A percentile compares a stretch with the other conserved stretches of the same genome.
Evolutionary conservation across 1,139 yeast species (phyloP).

Genomic region (Blastobotrys buckinghamii): DNA sequence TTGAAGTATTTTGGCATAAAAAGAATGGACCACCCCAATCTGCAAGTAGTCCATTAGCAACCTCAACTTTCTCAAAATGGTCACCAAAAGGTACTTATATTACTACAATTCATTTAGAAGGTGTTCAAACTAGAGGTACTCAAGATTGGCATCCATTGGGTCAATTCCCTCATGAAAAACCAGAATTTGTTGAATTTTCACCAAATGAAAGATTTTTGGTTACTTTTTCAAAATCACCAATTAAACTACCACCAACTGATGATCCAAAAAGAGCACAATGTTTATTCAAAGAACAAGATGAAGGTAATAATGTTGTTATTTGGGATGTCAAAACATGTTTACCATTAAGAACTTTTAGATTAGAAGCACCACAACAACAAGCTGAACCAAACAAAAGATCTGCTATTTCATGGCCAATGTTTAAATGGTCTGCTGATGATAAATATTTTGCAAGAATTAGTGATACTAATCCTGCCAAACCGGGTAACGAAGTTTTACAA

Average conservation of each 20-base stretch:
- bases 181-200: conserved; percentile 83
- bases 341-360: conserved; percentile 73
- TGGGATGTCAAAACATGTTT: conserved; percentile 88
- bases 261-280: conserved; percentile 50
- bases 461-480: conserved; percentile 44
- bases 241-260: conserved; percentile 60
- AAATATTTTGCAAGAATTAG: conserved; percentile 93
- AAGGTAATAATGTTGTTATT: conserved; percentile 88
- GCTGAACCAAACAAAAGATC: conserved; percentile 40
- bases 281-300: conserved; percentile 84
- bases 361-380: conserved; percentile 44
- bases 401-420: conserved; percentile 98
- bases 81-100: conserved; percentile 92
- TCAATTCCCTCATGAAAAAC: conserved; percentile 85
- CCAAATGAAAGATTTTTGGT: conserved; percentile 89
- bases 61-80: conserved; percentile 81
- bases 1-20: conserved; percentile 86
- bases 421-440: conserved; percentile 94
- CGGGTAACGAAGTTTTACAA: conserved; percentile 54
- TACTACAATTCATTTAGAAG: conserved; percentile 88
- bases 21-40: conserved; percentile 60
- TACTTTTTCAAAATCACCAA: conserved; percentile 84
- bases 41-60: conserved; percentile 59
- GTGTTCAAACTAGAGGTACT: conserved; percentile 97
- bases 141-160: conserved; percentile 60